phyloP scores from a whole-genome alignment of 2,329 filamentous ascomycete species.

The Diaporthe nobilis region DNA sequence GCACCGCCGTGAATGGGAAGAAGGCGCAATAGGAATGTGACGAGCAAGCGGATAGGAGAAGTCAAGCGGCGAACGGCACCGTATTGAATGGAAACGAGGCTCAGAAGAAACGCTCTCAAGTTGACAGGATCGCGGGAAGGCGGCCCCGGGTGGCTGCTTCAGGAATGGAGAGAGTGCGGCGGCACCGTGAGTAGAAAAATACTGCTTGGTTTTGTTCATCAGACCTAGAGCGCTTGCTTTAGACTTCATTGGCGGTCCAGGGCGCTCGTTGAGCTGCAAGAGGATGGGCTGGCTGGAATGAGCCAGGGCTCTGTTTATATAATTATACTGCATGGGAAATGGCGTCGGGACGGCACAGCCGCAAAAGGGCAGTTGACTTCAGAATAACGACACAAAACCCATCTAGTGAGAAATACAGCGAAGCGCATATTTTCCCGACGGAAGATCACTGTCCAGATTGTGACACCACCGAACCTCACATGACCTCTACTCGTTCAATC shows the following conservation, averaged over 20 bases:
- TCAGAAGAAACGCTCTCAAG: background rate
- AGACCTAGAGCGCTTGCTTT: background rate
- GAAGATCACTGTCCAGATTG: background rate
- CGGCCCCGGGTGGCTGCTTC: too few species aligned
- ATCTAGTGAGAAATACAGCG: background rate
- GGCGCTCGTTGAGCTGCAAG: background rate
- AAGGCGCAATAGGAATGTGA: slow-evolving; percentile 45
- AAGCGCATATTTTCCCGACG: background rate
- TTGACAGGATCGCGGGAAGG: background rate
- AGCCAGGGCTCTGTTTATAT: slow-evolving; percentile 15
- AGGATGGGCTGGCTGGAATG: background rate
- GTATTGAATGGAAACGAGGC: background rate
- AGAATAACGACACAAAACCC: slow-evolving; percentile 13
- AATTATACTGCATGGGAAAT: slow-evolving; percentile 30
- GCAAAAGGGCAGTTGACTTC: slow-evolving; percentile 11
- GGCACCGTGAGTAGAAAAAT: background rate
- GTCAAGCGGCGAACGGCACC: background rate
- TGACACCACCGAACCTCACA: background rate
- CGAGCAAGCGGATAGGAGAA: background rate
- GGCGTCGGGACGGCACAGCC: slow-evolving; percentile 33
- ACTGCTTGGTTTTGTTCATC: background rate
- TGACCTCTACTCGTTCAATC: slow-evolving; percentile 23
- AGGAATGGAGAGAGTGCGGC: background rate
- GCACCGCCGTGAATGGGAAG: slow-evolving; percentile 46
- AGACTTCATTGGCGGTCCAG: background rate